These are phyloP conservation scores for Tricholoma flavovirens DNA, from an alignment of 768 basidiomycete genomes.

Conservation along the genomic window DNA sequence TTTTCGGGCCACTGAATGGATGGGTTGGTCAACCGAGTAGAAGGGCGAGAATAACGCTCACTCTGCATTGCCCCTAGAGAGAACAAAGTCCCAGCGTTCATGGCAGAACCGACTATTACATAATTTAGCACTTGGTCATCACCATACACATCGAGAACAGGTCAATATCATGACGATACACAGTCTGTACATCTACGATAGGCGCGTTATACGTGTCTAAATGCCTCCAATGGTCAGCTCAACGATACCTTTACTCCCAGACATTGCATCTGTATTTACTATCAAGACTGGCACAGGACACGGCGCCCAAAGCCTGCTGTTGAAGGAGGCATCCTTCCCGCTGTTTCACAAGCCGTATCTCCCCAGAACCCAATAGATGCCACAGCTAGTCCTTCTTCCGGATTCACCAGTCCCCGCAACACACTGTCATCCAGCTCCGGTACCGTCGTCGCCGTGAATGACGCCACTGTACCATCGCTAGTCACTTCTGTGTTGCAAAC, in stretches of 20 bases:
- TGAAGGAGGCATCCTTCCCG: slow-evolving; percentile 70
- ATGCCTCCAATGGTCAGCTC: slow-evolving; percentile 6
- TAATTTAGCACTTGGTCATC: neutral
- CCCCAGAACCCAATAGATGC: slow-evolving; percentile 25
- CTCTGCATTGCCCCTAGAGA: slow-evolving; percentile 94
- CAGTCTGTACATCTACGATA: slow-evolving; percentile 91
- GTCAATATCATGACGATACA: slow-evolving; percentile 67
- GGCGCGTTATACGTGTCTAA: slow-evolving; percentile 37
- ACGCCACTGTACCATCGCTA: slow-evolving; percentile 30
- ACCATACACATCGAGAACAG: neutral
- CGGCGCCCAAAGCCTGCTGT: slow-evolving; percentile 66
- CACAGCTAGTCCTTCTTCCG: slow-evolving; percentile 28
- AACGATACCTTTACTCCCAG: slow-evolving; percentile 32
- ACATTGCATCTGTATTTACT: slow-evolving; percentile 90
- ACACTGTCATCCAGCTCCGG: slow-evolving; percentile 62
- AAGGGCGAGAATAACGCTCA: slow-evolving; percentile 23
- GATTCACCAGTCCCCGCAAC: slow-evolving; percentile 55
- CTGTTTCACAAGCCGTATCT: slow-evolving; percentile 69
- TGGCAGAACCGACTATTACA: slow-evolving; percentile 22
- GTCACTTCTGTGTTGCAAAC: slow-evolving; percentile 33
- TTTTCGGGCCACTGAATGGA: slow-evolving; percentile 70
- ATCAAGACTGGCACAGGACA: slow-evolving; percentile 91
- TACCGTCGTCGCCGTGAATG: slow-evolving; percentile 58
- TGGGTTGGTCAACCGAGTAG: neutral
- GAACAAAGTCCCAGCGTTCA: slow-evolving; percentile 83